Evolutionary conservation across 768 basidiomycete genomes (phyloP).

Genomic region (Tulasnella calospora): DNA sequence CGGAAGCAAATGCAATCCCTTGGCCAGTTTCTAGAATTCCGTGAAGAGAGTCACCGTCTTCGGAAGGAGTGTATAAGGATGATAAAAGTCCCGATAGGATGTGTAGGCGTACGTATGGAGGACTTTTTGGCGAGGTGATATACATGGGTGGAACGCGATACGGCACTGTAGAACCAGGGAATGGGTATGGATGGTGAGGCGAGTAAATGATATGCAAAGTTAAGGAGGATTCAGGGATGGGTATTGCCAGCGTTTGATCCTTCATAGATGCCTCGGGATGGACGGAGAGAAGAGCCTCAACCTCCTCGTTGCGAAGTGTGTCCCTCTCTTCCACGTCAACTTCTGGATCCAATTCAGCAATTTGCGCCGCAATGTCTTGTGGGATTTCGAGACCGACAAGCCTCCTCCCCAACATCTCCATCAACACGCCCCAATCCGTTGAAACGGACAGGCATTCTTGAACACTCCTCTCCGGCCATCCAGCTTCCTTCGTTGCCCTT

Average conservation of each 20-base stretch:
- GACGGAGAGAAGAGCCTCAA: conserved; percentile 32
- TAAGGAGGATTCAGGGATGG: conserved; percentile 60
- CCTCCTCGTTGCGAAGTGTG: conserved; percentile 36
- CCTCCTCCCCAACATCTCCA: conserved; percentile 50
- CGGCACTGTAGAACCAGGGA: conserved; percentile 34
- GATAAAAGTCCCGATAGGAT: conserved; percentile 63
- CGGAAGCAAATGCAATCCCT: conserved; percentile 64
- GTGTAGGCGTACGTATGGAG: conserved; percentile 79
- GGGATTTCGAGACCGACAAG: conserved; percentile 47
- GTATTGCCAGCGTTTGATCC: conserved; percentile 32
- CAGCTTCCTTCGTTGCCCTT: conserved; percentile 74
- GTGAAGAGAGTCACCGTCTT: conserved; percentile 30
- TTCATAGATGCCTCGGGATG: conserved; percentile 28
- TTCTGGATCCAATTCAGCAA: not conserved
- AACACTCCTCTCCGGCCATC: conserved; percentile 71
- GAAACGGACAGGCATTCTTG: conserved; percentile 47
- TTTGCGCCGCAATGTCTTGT: not conserved
- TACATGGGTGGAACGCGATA: conserved; percentile 61
- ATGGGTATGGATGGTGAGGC: conserved; percentile 44
- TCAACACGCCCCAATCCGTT: conserved; percentile 47
- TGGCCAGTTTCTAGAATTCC: conserved; percentile 55
- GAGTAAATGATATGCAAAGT: conserved; percentile 62
- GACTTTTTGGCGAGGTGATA: conserved; percentile 59
- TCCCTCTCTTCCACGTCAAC: conserved; percentile 32
- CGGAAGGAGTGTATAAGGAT: conserved; percentile 47